These are phyloP conservation scores for Phytophthora pseudosyringae DNA, from an alignment of 352 stramenopile species.

Conservation along the genomic window DNA sequence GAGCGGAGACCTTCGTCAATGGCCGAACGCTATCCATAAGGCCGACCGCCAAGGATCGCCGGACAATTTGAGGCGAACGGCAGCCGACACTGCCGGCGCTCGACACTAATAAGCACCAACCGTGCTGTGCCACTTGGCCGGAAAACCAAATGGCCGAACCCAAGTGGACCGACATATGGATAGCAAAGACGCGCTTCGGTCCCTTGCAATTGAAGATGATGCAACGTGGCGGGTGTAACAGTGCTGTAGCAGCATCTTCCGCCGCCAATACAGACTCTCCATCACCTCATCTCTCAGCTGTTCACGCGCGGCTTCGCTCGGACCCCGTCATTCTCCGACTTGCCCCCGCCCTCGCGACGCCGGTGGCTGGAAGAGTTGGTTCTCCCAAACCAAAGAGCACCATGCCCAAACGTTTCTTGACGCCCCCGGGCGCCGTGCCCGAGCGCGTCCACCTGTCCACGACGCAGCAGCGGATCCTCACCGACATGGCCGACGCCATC, in stretches of 20 bases:
- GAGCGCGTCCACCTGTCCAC: constrained; percentile 25
- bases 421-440: constrained; percentile 19
- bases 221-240: background rate
- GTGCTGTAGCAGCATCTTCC: background rate
- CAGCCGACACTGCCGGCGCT: background rate
- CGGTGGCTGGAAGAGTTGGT: background rate
- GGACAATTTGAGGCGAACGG: background rate
- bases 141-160: background rate
- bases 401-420: constrained; percentile 30
- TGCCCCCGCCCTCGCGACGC: constrained; percentile 7
- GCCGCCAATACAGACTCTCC: constrained; percentile 20
- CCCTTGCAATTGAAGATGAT: constrained; percentile 17
- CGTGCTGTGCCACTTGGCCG: background rate
- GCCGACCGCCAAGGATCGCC: background rate
- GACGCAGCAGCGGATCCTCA: constrained; percentile 44
- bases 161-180: constrained; percentile 13
- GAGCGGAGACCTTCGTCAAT: constrained; percentile 1
- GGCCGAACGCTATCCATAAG: background rate
- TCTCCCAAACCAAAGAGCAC: background rate
- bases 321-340: constrained; percentile 27
- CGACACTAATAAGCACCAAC: background rate
- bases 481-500: constrained; percentile 56
- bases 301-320: constrained; percentile 12
- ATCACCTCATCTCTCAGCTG: constrained; percentile 32
- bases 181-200: constrained; percentile 4